Evolutionary conservation across 257 asterid species (phyloP), one percentile per base, ranked within the genome.

Genomic region (Lithospermum erythrorhizon): DNA sequence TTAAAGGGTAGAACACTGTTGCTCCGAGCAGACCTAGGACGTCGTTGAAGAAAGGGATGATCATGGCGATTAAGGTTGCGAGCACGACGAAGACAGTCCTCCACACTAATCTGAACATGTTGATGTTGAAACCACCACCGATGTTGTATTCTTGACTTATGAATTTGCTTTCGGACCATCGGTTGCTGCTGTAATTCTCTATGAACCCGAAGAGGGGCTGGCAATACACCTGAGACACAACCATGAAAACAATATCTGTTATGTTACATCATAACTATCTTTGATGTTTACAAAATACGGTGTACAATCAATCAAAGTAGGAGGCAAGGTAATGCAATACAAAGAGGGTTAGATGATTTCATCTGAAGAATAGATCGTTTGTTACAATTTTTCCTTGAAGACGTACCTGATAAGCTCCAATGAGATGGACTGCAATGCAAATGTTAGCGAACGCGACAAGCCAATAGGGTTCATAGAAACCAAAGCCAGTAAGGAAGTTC

Each of bases 391-490:
- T 1, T 7, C 11, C 45, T 4, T 35, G 11, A 6, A 6, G 10
- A 0, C 16, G 21, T 76, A 78, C 86, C 83, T 83, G 90, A 63
- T 83, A 83, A 55, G 90, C 90, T 2, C 87, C 90, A 6, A 83
- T 27, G 37, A 83, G 78, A 68, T 78, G 90, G 60, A 83, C 16
- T 45, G 81, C 87, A 10, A 83, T 83, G 83, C 85, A 78, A 13
- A 76, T 60, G 17, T 83, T 83, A 56, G 90, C 90, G 0, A 80
- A 63, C 71, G 78, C 87, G 47, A 83, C 66, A 55, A 83, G 56
- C 90, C 90, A 83, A 20, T 72, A 83, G 27, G 87, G 87, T 67
- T 78, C 87, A 59, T 73, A 80, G 56, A 83, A 83, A 20, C 87
- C 87, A n/a, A 83, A 83, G 0, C 87, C 87, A 5, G 90, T 78